phyloP scores from a whole-genome alignment of 2,329 filamentous ascomycete genomes.

The Aspergillus cejpii region DNA sequence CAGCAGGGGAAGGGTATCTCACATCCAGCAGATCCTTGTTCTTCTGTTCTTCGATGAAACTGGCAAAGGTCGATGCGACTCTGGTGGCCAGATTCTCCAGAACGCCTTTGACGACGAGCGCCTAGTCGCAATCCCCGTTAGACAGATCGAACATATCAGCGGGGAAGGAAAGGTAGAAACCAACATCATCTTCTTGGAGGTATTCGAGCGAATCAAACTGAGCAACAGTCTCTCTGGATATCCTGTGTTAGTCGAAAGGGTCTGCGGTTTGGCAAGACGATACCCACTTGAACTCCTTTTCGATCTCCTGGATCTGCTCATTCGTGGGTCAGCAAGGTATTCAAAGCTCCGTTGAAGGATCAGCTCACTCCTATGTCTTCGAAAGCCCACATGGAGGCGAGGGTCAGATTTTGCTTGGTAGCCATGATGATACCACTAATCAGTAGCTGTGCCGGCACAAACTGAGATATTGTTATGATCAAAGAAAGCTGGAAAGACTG shows the following conservation, averaged over 20 bases:
- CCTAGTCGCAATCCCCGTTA: constrained; percentile 13
- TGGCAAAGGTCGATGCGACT: constrained; percentile 14
- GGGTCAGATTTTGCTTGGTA: constrained; percentile 17
- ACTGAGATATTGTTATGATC: background rate
- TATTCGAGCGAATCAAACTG: constrained; percentile 18
- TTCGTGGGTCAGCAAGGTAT: constrained; percentile 3
- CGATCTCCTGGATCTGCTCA: constrained; percentile 22
- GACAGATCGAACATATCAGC: no score
- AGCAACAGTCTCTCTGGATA: constrained; percentile 7
- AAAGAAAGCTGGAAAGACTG: background rate
- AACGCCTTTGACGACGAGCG: constrained; percentile 22
- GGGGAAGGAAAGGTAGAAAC: constrained; percentile 1
- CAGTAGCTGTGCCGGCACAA: background rate
- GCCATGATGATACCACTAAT: constrained; percentile 10
- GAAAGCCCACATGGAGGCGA: constrained; percentile 32
- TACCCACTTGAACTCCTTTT: constrained; percentile 19
- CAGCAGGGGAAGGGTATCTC: constrained; percentile 1
- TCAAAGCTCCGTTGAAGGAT: background rate
- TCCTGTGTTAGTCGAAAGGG: background rate
- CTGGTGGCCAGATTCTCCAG: constrained; percentile 7
- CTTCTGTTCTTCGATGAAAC: constrained; percentile 26
- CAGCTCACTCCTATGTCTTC: constrained; percentile 26
- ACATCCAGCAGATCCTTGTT: constrained; percentile 32
- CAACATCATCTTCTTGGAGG: constrained; percentile 18
- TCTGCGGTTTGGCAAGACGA: no score